Percentiles rank a stretch among this genome's conserved stretches.
Conservation (phyloP, 768 basidiomycete genomes). For the Gyrodon lividus region DNA sequence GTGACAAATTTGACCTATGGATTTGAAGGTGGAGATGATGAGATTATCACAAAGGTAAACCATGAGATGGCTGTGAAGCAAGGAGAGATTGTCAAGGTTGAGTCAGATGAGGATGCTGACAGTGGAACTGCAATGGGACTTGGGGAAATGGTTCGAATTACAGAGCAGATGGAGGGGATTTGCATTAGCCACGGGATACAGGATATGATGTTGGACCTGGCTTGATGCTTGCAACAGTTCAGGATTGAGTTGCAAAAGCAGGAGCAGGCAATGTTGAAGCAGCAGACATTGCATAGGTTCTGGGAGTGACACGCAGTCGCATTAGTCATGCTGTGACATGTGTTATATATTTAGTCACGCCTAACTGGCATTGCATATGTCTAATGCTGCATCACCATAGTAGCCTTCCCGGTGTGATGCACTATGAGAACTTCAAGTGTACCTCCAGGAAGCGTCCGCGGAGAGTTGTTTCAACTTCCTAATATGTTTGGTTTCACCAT, state of each 20-base stretch:
- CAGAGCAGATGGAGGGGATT: neutral
- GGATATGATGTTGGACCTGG: neutral
- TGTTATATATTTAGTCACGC: neutral
- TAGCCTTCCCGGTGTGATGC: neutral
- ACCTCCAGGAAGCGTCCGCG: too few species aligned
- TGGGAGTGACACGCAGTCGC: neutral
- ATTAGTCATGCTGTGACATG: neutral
- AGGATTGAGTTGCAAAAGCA: neutral
- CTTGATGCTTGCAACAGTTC: neutral
- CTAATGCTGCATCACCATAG: neutral
- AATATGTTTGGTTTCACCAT: too few species aligned
- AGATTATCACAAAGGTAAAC: neutral
- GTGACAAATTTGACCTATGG: neutral
- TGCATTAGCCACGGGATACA: neutral
- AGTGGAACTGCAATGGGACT: neutral
- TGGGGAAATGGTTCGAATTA: neutral
- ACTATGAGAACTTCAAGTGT: neutral
- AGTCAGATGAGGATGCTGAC: neutral
- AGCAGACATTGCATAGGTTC: too few species aligned
- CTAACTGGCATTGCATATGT: neutral
- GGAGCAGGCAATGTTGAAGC: too few species aligned
- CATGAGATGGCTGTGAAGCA: neutral
- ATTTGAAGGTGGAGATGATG: neutral
- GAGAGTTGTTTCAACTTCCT: too few species aligned
- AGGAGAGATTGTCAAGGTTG: neutral